Evolutionary conservation across 2,329 filamentous ascomycete species (phyloP).

Genomic region (Alternaria arborescens): DNA sequence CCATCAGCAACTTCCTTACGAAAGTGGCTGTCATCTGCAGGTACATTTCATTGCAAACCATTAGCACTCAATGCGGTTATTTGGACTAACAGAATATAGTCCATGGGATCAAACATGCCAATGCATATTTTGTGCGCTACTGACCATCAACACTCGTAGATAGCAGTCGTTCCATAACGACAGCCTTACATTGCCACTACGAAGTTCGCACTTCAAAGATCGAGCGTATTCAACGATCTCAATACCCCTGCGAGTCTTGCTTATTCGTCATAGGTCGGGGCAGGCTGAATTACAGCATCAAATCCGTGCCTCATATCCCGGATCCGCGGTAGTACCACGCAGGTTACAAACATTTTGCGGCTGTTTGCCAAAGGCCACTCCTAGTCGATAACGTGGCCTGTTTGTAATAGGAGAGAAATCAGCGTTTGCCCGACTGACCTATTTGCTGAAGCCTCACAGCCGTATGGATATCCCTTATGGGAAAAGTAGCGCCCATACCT

Average conservation of each 20-base stretch:
- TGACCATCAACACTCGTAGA: not conserved
- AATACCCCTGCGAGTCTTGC: not conserved
- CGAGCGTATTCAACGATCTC: not conserved
- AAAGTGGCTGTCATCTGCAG: not conserved
- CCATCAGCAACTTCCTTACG: not conserved
- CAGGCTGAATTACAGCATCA: conserved; percentile 6
- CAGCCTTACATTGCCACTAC: not conserved
- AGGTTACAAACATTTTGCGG: conserved; percentile 21
- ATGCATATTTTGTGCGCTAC: not conserved
- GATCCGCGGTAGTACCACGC: conserved; percentile 27
- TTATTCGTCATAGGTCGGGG: not conserved
- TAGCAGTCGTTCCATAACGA: not conserved
- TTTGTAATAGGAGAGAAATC: not conserved
- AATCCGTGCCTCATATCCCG: conserved; percentile 20
- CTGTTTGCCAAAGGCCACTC: not conserved
- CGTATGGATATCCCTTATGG: not conserved
- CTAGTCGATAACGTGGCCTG: not conserved
- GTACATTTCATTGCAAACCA: conserved; percentile 4
- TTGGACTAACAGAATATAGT: conserved; percentile 1
- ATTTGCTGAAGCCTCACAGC: conserved; percentile 3
- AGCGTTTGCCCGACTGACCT: conserved; percentile 6
- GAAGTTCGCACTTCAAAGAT: not conserved
- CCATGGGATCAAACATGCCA: not conserved
- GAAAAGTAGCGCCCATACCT: not conserved
- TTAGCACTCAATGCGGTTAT: not conserved